Evolutionary conservation across 192 early-diverging fungal species (phyloP), one percentile per base, ranked within the genome.

Genomic region (Chytriomyces sp.): DNA sequence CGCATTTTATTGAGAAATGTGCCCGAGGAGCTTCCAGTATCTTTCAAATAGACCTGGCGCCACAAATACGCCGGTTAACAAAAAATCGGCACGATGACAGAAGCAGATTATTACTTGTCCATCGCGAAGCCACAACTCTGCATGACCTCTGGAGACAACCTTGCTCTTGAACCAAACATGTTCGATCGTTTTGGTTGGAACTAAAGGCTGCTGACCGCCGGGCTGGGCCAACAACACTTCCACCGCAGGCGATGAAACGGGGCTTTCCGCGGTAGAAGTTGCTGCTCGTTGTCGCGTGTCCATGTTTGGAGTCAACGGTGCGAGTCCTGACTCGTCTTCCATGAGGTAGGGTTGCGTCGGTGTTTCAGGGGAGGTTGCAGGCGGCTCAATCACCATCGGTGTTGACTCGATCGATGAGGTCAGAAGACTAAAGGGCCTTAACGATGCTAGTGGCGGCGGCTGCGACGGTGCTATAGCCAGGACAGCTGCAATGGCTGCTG

Each of bases 1-100:
- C 96, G 85, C 70, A 92, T 87, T 78, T 94, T 90, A 80, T 98
- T 98, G 43, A 98, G 83, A 77, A 98, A 98, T 18, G 95, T 98
- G 24, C 96, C 96, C 24, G 94, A 95, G 3, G 77, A 80, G 64
- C 77, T 94, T 78, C 94, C 95, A 47, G 92, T 93, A 83, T 98
- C 96, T 67, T 88, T 87, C 76, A 97, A 92, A 72, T 85, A 97
- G 70, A 98, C 91, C 93, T 96, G 76, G 9, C 16, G 9, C 2
- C 7, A 64, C 26, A 43, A 18, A 20, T 44, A 61, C 1, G 18
- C 26, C 20, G 11, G 16, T n/a, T 20, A 1, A 20, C 11, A 46
- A 16, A 8, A 28, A 5, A 66, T 59, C 45, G 20, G 26, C 16
- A 53, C 43, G 18, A 50, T 11, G 23, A 49, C 60, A 57, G 43